These are phyloP conservation scores for Fusarium lyarnte DNA, from an alignment of 2,329 filamentous ascomycete genomes.

Conservation along the genomic window DNA sequence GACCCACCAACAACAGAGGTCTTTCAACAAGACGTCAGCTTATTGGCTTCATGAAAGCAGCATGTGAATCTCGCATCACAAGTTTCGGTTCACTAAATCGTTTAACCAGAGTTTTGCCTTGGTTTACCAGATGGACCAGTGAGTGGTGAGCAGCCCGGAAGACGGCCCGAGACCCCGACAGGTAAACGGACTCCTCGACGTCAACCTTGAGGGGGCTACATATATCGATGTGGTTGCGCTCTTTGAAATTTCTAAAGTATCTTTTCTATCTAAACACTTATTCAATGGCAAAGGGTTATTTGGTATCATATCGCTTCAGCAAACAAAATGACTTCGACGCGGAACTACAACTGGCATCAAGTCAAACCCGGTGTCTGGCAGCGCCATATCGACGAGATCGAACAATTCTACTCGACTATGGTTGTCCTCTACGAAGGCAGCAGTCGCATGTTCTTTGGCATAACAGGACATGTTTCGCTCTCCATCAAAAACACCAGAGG, in stretches of 20 bases:
- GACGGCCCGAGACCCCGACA: background rate
- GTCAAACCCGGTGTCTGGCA: slow-evolving; percentile 44
- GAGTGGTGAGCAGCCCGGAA: fast-evolving
- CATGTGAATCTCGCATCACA: background rate
- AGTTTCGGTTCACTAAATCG: fast-evolving
- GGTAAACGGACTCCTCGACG: background rate
- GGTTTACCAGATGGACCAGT: background rate
- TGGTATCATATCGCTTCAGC: fast-evolving
- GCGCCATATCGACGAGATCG: slow-evolving; percentile 53
- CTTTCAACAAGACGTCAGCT: fast-evolving
- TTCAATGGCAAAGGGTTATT: fast-evolving
- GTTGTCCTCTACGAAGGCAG: slow-evolving; percentile 48
- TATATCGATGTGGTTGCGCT: background rate
- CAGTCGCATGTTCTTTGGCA: slow-evolving; percentile 53
- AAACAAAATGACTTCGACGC: background rate
- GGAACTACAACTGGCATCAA: slow-evolving; percentile 38
- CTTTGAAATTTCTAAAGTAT: fast-evolving
- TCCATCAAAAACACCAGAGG: background rate
- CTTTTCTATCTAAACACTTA: fast-evolving
- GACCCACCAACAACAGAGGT: background rate
- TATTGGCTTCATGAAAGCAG: background rate
- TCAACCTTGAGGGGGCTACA: background rate
- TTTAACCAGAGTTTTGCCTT: slow-evolving; percentile 2
- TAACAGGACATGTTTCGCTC: slow-evolving; percentile 52
- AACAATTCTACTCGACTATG: slow-evolving; percentile 53